A percentile compares a stretch with the other conserved stretches of the same genome.
These are phyloP conservation scores for Kodamaea suecica DNA, from an alignment of 1,139 yeast species.

Conservation along the genomic window DNA sequence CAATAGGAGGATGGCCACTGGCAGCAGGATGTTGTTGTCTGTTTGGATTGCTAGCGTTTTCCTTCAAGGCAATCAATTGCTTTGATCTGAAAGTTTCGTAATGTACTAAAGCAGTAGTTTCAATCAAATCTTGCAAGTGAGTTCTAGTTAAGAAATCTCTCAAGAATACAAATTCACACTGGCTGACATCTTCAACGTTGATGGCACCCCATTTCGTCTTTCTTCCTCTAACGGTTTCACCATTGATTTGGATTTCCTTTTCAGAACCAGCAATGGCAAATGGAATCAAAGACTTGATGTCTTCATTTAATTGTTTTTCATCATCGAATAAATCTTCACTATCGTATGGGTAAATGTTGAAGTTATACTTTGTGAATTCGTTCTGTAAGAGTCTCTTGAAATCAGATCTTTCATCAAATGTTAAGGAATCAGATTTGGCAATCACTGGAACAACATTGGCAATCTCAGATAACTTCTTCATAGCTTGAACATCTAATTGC, in stretches of 20 bases:
- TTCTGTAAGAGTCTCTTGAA: slow-evolving; percentile 74
- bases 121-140: slow-evolving; percentile 93
- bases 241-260: slow-evolving; percentile 65
- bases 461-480: slow-evolving; percentile 82
- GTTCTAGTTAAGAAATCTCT: slow-evolving; percentile 94
- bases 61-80: slow-evolving; percentile 91
- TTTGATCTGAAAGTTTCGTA: slow-evolving; percentile 92
- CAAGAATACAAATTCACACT: slow-evolving; percentile 91
- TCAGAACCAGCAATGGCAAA: slow-evolving; percentile 97
- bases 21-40: slow-evolving; percentile 20
- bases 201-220: slow-evolving; percentile 91
- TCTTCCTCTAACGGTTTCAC: slow-evolving; percentile 83
- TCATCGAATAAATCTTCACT: slow-evolving; percentile 71
- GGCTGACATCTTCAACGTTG: slow-evolving; percentile 89
- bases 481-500: slow-evolving; percentile 77
- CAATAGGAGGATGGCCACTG: not conserved
- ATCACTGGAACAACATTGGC: slow-evolving; percentile 94
- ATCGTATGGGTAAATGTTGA: slow-evolving; percentile 87
- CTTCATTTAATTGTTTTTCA: slow-evolving; percentile 73
- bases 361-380: slow-evolving; percentile 71
- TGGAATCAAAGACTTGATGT: slow-evolving; percentile 78
- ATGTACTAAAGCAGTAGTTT: slow-evolving; percentile 83
- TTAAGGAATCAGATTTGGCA: slow-evolving; percentile 88
- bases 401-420: slow-evolving; percentile 75
- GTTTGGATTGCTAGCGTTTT: slow-evolving; percentile 54